These are phyloP conservation scores for Vaccinium vitisidaea DNA, from an alignment of 148 eudicot genomes.

Conservation along the genomic window DNA sequence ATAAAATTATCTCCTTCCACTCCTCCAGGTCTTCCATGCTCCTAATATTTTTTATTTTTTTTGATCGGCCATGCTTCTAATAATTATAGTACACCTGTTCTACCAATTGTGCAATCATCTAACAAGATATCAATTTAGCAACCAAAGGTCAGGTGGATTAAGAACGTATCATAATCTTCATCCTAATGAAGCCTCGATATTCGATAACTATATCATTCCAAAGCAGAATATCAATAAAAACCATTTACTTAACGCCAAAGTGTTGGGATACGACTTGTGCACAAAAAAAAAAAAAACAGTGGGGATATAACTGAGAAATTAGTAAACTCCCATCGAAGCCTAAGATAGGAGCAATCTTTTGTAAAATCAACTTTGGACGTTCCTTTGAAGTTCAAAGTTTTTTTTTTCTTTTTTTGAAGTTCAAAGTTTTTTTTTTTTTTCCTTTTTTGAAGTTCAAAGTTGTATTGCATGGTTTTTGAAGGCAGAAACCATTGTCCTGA, in stretches of 20 bases:
- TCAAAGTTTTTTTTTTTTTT: no score
- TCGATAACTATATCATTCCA: not conserved
- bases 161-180: not conserved
- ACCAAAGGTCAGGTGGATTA: not conserved
- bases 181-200: not conserved
- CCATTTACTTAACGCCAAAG: not conserved
- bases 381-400: not conserved
- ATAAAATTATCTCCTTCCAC: not conserved
- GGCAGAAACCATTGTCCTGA: conserved; percentile 6
- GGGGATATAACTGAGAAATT: not conserved
- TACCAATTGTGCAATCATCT: not conserved
- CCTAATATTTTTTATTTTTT: no score
- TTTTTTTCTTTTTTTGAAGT: no score
- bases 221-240: not conserved
- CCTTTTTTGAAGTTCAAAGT: not conserved
- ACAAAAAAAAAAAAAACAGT: no score
- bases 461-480: not conserved
- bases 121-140: not conserved
- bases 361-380: not conserved
- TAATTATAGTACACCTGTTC: no score
- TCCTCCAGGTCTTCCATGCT: not conserved
- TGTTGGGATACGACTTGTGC: not conserved
- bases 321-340: not conserved
- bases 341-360: not conserved
- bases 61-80: no score